Evolutionary conservation across 2,329 filamentous ascomycete species (phyloP).

Genomic region (Penicillium sp.): DNA sequence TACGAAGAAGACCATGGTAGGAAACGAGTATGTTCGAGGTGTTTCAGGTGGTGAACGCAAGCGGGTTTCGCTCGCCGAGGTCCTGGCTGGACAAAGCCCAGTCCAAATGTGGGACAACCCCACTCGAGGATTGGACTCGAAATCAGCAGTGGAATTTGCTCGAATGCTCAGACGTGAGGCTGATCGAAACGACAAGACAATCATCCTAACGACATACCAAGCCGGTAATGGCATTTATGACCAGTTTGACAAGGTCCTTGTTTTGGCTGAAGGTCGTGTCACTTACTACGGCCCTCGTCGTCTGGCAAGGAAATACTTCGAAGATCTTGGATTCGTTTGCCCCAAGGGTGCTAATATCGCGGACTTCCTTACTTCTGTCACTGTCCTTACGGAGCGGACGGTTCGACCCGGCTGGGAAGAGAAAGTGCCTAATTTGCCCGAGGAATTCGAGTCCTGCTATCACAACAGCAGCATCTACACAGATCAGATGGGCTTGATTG

Average conservation of each 20-base stretch:
- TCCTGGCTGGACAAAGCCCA: conserved; percentile 49
- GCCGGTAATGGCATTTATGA: conserved; percentile 68
- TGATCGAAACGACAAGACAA: conserved; percentile 57
- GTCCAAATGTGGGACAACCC: conserved; percentile 67
- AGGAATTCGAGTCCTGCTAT: conserved; percentile 51
- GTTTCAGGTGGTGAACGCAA: conserved; percentile 69
- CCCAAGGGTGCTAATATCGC: conserved; percentile 61
- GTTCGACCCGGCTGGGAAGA: conserved; percentile 35
- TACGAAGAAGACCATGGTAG: conserved; percentile 63
- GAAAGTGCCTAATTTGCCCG: conserved; percentile 35
- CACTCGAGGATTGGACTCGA: conserved; percentile 64
- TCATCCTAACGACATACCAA: conserved; percentile 66
- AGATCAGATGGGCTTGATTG: conserved; percentile 52
- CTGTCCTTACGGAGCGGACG: conserved; percentile 53
- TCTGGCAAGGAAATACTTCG: conserved; percentile 62
- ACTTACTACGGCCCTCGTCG: conserved; percentile 62
- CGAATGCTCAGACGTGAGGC: conserved; percentile 61
- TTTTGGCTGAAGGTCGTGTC: conserved; percentile 63
- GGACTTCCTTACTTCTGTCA: conserved; percentile 65
- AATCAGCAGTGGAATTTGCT: conserved; percentile 60
- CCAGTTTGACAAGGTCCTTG: conserved; percentile 66
- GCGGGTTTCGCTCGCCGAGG: conserved; percentile 65
- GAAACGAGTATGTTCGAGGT: conserved; percentile 64
- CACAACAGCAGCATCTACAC: conserved; percentile 51
- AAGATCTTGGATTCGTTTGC: conserved; percentile 62